These are phyloP conservation scores for Aspergillus sclerotialis DNA, from an alignment of 2,329 filamentous ascomycete genomes.

Conservation along the genomic window DNA sequence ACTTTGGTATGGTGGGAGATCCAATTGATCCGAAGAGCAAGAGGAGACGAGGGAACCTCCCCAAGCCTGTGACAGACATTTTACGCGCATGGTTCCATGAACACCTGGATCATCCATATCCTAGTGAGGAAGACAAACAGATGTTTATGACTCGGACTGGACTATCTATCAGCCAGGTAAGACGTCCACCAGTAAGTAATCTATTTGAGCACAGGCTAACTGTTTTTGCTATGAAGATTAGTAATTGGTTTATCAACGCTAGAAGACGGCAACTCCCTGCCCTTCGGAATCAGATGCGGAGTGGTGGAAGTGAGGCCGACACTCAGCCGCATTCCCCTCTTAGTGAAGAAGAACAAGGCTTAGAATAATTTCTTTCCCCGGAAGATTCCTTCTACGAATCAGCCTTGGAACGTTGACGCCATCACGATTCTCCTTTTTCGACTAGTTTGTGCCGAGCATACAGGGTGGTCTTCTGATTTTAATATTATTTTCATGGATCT, in stretches of 20 bases:
- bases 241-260: constrained; percentile 50
- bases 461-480: neutral
- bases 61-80: constrained; percentile 82
- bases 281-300: constrained; percentile 38
- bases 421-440: too few relatives aligned
- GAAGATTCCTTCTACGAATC: constrained; percentile 1
- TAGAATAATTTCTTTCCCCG: constrained; percentile 23
- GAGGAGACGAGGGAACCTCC: constrained; percentile 71
- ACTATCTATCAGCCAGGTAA: constrained; percentile 63
- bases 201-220: too few relatives aligned
- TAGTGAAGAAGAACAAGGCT: constrained; percentile 26
- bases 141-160: constrained; percentile 69
- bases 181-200: too few relatives aligned
- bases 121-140: constrained; percentile 81
- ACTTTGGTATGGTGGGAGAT: constrained; percentile 33
- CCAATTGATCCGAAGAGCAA: constrained; percentile 36
- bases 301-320: constrained; percentile 22
- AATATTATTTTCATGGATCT: too few relatives aligned
- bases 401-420: neutral
- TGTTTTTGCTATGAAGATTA: constrained; percentile 32
- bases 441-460: neutral
- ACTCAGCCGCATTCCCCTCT: constrained; percentile 27
- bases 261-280: constrained; percentile 42
- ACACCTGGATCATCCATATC: constrained; percentile 77
- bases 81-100: constrained; percentile 71